These are phyloP conservation scores for Trichoderma lentiforme DNA, from an alignment of 2,329 filamentous ascomycete genomes.

Conservation along the genomic window DNA sequence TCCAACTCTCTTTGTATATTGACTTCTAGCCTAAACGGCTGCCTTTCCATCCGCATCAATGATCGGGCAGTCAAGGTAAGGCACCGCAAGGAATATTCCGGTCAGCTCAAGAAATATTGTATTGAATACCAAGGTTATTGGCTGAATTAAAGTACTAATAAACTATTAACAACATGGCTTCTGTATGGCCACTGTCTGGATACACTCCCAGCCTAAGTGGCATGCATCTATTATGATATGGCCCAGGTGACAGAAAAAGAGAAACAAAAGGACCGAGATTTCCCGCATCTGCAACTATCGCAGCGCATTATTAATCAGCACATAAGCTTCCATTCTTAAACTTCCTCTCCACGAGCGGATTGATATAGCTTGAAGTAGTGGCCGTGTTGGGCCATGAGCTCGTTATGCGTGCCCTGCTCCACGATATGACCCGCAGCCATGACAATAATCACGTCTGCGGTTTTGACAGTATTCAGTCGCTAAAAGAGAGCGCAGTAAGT, in stretches of 20 bases:
- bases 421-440: constrained; percentile 8
- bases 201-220: not conserved
- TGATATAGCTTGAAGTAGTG: constrained; percentile 16
- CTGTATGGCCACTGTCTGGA: not conserved
- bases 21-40: not conserved
- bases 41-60: not conserved
- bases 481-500: not conserved
- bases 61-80: not conserved
- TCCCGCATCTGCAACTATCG: not conserved
- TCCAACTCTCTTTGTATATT: not conserved
- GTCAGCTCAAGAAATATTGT: not conserved
- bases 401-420: constrained; percentile 9
- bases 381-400: constrained; percentile 5
- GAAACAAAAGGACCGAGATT: not conserved
- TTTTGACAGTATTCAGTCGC: constrained; percentile 12
- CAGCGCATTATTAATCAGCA: not conserved
- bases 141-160: not conserved
- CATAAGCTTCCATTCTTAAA: not conserved
- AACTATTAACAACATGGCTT: not conserved
- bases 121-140: not conserved
- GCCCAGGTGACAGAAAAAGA: not conserved
- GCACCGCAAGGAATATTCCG: not conserved
- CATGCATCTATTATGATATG: not conserved
- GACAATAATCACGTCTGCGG: constrained; percentile 9
- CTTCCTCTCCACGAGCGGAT: not conserved